Conservation (phyloP, 2,329 filamentous ascomycete genomes). For the Juglanconis oblonga region DNA sequence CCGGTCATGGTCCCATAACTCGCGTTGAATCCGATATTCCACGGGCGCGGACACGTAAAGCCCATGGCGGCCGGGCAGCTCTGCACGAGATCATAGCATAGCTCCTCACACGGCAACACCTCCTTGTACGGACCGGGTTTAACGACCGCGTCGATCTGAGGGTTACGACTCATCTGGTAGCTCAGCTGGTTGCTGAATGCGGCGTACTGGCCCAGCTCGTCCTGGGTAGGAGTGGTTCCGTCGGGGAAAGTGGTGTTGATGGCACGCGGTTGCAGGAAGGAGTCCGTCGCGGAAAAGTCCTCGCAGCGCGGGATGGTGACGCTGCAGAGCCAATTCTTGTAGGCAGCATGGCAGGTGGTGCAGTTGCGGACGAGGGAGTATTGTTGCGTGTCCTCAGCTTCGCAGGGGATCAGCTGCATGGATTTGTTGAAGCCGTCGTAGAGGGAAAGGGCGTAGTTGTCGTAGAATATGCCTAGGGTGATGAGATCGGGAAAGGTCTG, state of each 20-base stretch:
- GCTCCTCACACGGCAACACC: slow-evolving; percentile 79
- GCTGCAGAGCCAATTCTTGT: slow-evolving; percentile 93
- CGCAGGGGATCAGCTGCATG: slow-evolving; percentile 81
- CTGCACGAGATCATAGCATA: slow-evolving; percentile 83
- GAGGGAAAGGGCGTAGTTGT: slow-evolving; percentile 65
- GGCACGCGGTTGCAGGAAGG: slow-evolving; percentile 66
- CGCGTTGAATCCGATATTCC: slow-evolving; percentile 37
- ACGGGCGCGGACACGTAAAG: slow-evolving; percentile 68
- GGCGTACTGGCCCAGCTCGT: slow-evolving; percentile 25
- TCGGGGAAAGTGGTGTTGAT: slow-evolving; percentile 69
- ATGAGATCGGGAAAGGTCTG: slow-evolving; percentile 56
- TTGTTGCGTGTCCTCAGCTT: slow-evolving; percentile 66
- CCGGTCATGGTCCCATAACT: slow-evolving; percentile 40
- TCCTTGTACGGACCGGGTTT: slow-evolving; percentile 91
- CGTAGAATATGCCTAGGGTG: slow-evolving; percentile 70
- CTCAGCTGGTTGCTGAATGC: slow-evolving; percentile 27
- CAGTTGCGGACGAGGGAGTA: slow-evolving; percentile 83
- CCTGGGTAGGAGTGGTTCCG: slow-evolving; percentile 50
- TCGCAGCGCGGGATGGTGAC: slow-evolving; percentile 90
- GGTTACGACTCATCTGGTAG: slow-evolving; percentile 61
- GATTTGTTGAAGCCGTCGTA: slow-evolving; percentile 79
- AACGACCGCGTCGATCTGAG: slow-evolving; percentile 68
- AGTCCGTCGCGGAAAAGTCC: slow-evolving; percentile 61
- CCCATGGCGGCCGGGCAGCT: slow-evolving; percentile 75
- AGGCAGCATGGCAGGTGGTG: slow-evolving; percentile 71